Evolutionary conservation across 768 basidiomycete species (phyloP).

Genomic region (Xerocomellus dryophilus): DNA sequence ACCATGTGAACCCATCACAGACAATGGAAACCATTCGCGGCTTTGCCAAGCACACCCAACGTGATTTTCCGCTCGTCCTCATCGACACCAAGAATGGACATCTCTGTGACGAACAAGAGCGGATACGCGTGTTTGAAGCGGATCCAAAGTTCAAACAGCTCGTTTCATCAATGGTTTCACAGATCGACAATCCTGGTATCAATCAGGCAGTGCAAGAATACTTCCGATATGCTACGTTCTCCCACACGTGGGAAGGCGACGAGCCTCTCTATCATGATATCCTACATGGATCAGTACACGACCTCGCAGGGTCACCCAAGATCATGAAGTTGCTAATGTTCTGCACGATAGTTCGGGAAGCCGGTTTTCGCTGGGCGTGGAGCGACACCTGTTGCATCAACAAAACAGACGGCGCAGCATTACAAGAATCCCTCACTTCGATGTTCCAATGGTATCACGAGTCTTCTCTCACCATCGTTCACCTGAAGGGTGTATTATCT

Average conservation of each 20-base stretch:
- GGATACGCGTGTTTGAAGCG: slow-evolving; percentile 6
- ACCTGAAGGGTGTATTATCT: slow-evolving; percentile 16
- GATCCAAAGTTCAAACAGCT: slow-evolving; percentile 14
- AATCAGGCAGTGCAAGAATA: slow-evolving; percentile 5
- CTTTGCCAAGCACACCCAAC: background rate
- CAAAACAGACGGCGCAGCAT: slow-evolving; percentile 11
- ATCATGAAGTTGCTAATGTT: slow-evolving; percentile 17
- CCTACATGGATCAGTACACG: slow-evolving; percentile 9
- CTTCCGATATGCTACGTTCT: slow-evolving; percentile 22
- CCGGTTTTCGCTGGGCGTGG: slow-evolving; percentile 24
- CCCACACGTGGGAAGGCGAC: slow-evolving; percentile 21
- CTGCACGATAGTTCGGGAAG: slow-evolving; percentile 12
- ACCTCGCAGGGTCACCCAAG: slow-evolving; percentile 2
- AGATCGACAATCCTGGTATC: background rate
- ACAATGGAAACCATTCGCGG: background rate
- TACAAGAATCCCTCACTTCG: slow-evolving; percentile 24
- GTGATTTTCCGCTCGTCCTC: slow-evolving; percentile 11
- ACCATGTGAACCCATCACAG: slow-evolving; percentile 7
- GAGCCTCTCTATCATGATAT: slow-evolving; percentile 19
- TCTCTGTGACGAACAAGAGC: slow-evolving; percentile 12
- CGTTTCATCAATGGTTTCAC: slow-evolving; percentile 10
- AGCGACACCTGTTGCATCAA: slow-evolving; percentile 27
- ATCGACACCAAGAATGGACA: slow-evolving; percentile 13
- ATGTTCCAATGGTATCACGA: slow-evolving; percentile 30
- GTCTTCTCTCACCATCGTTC: slow-evolving; percentile 25